These are phyloP conservation scores for Colletotrichum tanaceti DNA, from an alignment of 2,329 filamentous ascomycete genomes.

Conservation along the genomic window DNA sequence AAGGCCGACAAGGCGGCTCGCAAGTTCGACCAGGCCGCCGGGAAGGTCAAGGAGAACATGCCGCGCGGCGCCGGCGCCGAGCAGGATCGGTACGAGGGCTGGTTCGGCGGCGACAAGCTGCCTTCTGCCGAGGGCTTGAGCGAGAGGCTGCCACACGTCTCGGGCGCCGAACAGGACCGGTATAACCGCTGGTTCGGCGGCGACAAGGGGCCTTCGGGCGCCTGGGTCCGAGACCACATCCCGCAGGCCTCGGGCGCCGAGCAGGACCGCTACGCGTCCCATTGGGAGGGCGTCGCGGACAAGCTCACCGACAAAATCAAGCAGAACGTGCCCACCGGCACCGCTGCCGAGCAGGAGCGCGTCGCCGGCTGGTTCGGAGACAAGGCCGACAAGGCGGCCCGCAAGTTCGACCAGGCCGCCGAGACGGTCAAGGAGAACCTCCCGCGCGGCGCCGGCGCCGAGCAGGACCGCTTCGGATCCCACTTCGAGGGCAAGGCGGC, in stretches of 20 bases:
- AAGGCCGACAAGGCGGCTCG: slow-evolving; percentile 21
- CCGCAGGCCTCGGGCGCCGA: slow-evolving; percentile 39
- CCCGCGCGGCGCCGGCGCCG: slow-evolving; percentile 10
- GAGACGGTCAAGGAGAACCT: slow-evolving; percentile 26
- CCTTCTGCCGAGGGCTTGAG: slow-evolving; percentile 17
- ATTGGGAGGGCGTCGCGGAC: slow-evolving; percentile 30
- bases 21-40: slow-evolving; percentile 10
- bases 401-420: slow-evolving; percentile 13
- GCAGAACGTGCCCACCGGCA: slow-evolving; percentile 25
- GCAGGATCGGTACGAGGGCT: slow-evolving; percentile 43
- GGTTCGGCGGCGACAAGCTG: slow-evolving; percentile 42
- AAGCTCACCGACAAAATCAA: slow-evolving; percentile 27
- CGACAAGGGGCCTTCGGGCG: slow-evolving; percentile 28
- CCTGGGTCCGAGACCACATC: slow-evolving; percentile 26
- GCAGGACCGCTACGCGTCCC: slow-evolving; percentile 42
- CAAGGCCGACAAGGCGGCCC: slow-evolving; percentile 23
- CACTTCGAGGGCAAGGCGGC: slow-evolving; percentile 37
- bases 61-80: slow-evolving; percentile 41
- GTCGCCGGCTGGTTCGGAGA: slow-evolving; percentile 39
- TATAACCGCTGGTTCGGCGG: slow-evolving; percentile 41
- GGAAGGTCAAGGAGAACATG: slow-evolving; percentile 7
- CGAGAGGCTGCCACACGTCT: slow-evolving; percentile 30
- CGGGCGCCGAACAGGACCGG: slow-evolving; percentile 41
- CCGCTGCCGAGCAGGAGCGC: slow-evolving; percentile 41
- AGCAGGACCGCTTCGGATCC: slow-evolving; percentile 33